Percentiles rank a stretch among this genome's conserved stretches.
These are phyloP conservation scores for Aspergillus sp. DNA, from an alignment of 2,329 filamentous ascomycete species.

Conservation along the genomic window DNA sequence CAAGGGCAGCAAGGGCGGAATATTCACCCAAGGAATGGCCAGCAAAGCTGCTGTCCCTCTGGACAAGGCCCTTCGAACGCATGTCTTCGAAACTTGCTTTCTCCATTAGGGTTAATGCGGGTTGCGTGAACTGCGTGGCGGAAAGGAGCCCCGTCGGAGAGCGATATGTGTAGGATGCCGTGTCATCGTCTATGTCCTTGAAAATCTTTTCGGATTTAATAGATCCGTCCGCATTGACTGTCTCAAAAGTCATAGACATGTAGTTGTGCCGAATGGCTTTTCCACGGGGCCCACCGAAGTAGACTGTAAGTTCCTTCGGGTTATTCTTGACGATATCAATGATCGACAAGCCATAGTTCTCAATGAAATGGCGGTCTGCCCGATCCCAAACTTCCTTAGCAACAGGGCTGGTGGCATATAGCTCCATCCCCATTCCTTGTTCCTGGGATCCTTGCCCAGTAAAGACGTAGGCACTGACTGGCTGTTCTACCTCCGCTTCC, in stretches of 20 bases:
- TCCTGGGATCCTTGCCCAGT: constrained; percentile 98
- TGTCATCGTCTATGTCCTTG: constrained; percentile 92
- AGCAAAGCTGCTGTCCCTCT: constrained; percentile 94
- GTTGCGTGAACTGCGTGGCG: constrained; percentile 97
- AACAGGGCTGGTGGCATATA: constrained; percentile 89
- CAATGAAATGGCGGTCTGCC: constrained; percentile 95
- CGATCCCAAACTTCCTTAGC: constrained; percentile 98
- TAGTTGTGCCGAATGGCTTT: constrained; percentile 99
- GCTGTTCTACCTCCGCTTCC: constrained; percentile 97
- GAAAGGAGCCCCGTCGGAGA: constrained; percentile 93
- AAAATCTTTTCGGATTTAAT: constrained; percentile 99
- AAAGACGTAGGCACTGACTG: constrained; percentile 94
- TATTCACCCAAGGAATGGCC: constrained; percentile 98
- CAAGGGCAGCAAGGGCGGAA: constrained; percentile 90
- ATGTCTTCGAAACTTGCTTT: constrained; percentile 99
- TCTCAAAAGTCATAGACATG: constrained; percentile 99
- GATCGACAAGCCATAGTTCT: constrained; percentile 98
- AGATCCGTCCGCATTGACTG: constrained; percentile 84
- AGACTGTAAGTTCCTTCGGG: constrained; percentile 95
- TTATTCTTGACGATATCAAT: constrained; percentile 99
- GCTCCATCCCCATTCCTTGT: constrained; percentile 99
- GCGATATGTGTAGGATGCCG: constrained; percentile 93
- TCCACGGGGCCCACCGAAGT: constrained; percentile 94
- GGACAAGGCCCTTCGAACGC: constrained; percentile 93
- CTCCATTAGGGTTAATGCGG: constrained; percentile 96